A percentile compares a stretch with the other conserved stretches of the same genome.
Conservation (phyloP, 805 yeast species). For the Candida pini region DNA sequence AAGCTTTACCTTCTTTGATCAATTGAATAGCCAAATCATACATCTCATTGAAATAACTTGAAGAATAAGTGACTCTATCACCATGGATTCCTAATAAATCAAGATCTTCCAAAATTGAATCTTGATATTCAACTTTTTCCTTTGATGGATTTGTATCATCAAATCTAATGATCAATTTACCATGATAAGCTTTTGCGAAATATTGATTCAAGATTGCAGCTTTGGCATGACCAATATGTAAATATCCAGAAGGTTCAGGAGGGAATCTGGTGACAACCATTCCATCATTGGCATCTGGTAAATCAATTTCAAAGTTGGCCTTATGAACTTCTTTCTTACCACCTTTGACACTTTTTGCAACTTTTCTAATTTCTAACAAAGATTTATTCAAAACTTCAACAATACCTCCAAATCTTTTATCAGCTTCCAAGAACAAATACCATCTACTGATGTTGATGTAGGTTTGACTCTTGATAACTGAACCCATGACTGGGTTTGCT, state of each 20-base stretch:
- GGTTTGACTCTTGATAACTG: conserved; percentile 78
- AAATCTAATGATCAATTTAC: conserved; percentile 92
- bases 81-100: conserved; percentile 88
- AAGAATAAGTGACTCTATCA: conserved; percentile 80
- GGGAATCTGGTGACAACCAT: conserved; percentile 98
- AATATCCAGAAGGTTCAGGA: conserved; percentile 98
- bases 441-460: conserved; percentile 89
- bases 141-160: conserved; percentile 98
- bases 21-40: conserved; percentile 77
- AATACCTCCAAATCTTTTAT: conserved; percentile 61
- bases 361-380: conserved; percentile 67
- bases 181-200: conserved; percentile 93
- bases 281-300: conserved; percentile 88
- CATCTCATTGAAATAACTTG: conserved; percentile 91
- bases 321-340: conserved; percentile 84
- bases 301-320: conserved; percentile 91
- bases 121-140: conserved; percentile 92
- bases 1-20: conserved; percentile 95
- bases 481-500: conserved; percentile 89
- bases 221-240: conserved; percentile 98
- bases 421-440: conserved; percentile 74
- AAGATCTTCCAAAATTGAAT: conserved; percentile 90
- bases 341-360: conserved; percentile 41
- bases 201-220: conserved; percentile 96
- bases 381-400: conserved; percentile 65